Conservation (phyloP, 768 basidiomycete species). For the Termitomyces sp. region DNA sequence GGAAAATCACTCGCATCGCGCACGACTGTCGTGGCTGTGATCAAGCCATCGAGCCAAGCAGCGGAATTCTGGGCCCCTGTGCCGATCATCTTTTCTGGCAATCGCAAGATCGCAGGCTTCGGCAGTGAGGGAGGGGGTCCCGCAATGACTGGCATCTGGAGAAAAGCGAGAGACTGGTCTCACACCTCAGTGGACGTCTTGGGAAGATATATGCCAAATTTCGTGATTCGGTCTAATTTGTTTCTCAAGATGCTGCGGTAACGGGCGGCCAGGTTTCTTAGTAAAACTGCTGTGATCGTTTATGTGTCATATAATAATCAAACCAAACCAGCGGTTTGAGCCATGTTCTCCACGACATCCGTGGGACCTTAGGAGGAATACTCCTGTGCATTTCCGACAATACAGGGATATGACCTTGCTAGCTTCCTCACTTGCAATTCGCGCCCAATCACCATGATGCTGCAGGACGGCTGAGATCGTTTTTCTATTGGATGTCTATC, state of each 20-base stretch:
- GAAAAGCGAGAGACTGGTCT: not conserved
- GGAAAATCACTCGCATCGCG: not conserved
- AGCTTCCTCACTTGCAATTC: not conserved
- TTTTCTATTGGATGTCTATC: not conserved
- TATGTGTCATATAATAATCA: not conserved
- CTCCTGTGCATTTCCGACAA: not conserved
- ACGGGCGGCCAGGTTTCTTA: not conserved
- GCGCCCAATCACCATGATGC: not conserved
- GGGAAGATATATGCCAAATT: not conserved
- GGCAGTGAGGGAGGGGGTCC: not conserved
- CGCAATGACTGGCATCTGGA: not conserved
- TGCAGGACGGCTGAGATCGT: not conserved
- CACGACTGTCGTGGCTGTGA: not conserved
- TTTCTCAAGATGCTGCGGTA: not conserved
- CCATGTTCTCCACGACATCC: not conserved
- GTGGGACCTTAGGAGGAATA: not conserved
- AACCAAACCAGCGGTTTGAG: not conserved
- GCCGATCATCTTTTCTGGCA: not conserved
- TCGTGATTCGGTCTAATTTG: not conserved
- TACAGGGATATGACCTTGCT: not conserved
- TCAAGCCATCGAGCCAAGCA: slow-evolving; percentile 1
- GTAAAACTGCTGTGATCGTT: not conserved
- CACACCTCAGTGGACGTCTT: not conserved
- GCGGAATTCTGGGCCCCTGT: not conserved
- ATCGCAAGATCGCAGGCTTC: not conserved